A percentile compares a stretch with the other conserved stretches of the same genome.
Evolutionary conservation across 78 protist genomes (phyloP).

Genomic region (Blattamonas nauphoetae): DNA sequence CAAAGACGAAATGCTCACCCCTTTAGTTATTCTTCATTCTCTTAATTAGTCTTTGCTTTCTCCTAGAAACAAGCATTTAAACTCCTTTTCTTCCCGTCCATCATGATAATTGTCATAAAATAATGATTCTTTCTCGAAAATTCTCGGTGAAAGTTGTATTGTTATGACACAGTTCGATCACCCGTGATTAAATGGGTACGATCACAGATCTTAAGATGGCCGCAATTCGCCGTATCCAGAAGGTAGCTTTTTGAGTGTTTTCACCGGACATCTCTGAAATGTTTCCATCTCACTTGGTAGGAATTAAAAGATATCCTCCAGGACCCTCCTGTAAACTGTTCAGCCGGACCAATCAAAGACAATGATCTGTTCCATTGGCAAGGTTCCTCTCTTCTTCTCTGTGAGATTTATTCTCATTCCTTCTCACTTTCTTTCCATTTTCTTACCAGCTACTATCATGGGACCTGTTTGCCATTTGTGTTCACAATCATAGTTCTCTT

Average conservation of each 20-base stretch:
- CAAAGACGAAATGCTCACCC: not conserved
- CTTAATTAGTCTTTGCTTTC: too few relatives aligned
- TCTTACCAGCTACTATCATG: not conserved
- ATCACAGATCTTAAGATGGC: too few relatives aligned
- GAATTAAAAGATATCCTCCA: not conserved
- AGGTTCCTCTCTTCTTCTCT: not conserved
- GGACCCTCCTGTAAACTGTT: conserved; percentile 10
- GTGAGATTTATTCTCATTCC: not conserved
- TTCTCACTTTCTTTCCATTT: not conserved
- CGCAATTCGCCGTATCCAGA: not conserved
- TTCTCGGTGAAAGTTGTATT: too few relatives aligned
- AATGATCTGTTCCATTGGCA: conserved; percentile 12
- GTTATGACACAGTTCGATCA: too few relatives aligned
- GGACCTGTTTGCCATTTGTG: not conserved
- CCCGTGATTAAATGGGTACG: too few relatives aligned
- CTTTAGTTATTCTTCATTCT: not conserved
- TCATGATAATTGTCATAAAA: too few relatives aligned
- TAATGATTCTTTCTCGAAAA: too few relatives aligned
- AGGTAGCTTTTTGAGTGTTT: not conserved
- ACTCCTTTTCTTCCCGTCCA: too few relatives aligned
- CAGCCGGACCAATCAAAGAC: not conserved
- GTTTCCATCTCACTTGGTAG: not conserved
- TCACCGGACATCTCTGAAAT: not conserved
- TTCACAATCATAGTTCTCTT: not conserved
- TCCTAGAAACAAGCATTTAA: too few relatives aligned